Base-by-base conservation (phyloP, 352 stramenopile genomes). In the Phytopythium montanum region DNA sequence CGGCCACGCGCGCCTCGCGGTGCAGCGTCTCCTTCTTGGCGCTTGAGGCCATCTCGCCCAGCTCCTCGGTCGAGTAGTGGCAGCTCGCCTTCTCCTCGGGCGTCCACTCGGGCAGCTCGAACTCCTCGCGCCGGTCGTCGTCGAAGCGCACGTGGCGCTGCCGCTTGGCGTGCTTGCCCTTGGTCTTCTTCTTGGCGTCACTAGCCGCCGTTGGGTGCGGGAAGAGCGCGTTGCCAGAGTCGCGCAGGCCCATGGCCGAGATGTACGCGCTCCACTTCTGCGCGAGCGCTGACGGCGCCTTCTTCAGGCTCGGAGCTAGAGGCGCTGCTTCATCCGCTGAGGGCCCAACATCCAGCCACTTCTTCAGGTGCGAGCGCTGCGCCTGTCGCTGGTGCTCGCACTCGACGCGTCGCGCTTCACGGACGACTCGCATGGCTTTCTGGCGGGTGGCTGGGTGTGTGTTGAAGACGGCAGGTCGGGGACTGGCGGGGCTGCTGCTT, bases 181-280 rank as follows among this genome's bases (percentile, higher is more conserved):
- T 55, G 50, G 21, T 9, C 44, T 41, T 55, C 44, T 69, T 53
- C 19, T 64, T 52, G 12, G 19, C 19, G 45, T 28, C 25, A 25
- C 31, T 16, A 12, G 45, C 26, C 13, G 45, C 53, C 31, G 3
- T 10, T 10, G 31, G 7, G 31, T 36, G 31, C 31, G 31, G 31
- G 13, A 29, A 28, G 34, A 25, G 44, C 23, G 26, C 28, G 55
- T 55, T 64, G 13, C 14, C 63, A 31, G 38, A 39, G 38, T 87
- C 75, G 34, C 75, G 73, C 28, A 82, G 64, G 0, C 73, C 73
- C 8, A 87, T 73, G 19, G 72, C 69, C 34, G 81, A 69, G 3
- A 87, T 73, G 64, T 76, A 87, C 55, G 79, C 66, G 31, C 63
- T 72, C 66, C 81, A 79, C 60, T 86, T 90, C 51, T 70, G 65